phyloP scores from a whole-genome alignment of 2,329 filamentous ascomycete species.

The Trichoderma semiorbis region DNA sequence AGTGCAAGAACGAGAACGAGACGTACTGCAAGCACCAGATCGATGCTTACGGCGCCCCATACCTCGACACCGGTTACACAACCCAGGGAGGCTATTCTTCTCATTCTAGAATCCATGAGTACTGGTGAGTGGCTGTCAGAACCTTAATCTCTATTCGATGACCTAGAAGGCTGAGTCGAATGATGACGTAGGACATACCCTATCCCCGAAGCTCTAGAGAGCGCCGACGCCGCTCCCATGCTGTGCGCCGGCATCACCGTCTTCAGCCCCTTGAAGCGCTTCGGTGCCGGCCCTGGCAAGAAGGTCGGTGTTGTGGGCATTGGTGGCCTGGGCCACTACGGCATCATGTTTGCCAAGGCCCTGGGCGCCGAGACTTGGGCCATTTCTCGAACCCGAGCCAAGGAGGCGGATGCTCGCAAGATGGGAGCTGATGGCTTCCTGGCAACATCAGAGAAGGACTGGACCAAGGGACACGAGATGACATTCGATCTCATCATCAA shows the following conservation, averaged over 20 bases:
- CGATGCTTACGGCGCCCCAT: slow-evolving; percentile 50
- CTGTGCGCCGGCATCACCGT: slow-evolving; percentile 81
- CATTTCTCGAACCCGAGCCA: slow-evolving; percentile 57
- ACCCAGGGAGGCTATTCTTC: slow-evolving; percentile 56
- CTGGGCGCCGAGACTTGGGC: slow-evolving; percentile 61
- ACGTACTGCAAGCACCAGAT: slow-evolving; percentile 40
- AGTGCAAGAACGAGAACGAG: slow-evolving; percentile 40
- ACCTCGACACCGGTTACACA: slow-evolving; percentile 49
- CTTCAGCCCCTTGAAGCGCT: slow-evolving; percentile 72
- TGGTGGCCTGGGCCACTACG: slow-evolving; percentile 70
- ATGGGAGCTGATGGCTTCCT: slow-evolving; percentile 61
- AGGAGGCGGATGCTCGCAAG: slow-evolving; percentile 56
- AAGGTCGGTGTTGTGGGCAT: slow-evolving; percentile 74
- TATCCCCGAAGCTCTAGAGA: slow-evolving; percentile 69
- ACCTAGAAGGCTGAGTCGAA: slow-evolving; percentile 37
- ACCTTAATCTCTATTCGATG: slow-evolving; percentile 36
- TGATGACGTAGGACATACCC: slow-evolving; percentile 53
- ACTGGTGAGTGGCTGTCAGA: slow-evolving; percentile 43
- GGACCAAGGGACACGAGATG: slow-evolving; percentile 55
- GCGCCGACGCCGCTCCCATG: slow-evolving; percentile 68
- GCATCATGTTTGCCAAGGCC: slow-evolving; percentile 65
- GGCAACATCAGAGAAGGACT: slow-evolving; percentile 54
- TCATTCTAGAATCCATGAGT: slow-evolving; percentile 35
- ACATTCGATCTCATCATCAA: slow-evolving; percentile 76
- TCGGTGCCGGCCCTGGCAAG: slow-evolving; percentile 73